Base-by-base conservation (phyloP, 2,329 filamentous ascomycete species). In the Aspergillus ochraceoroseus region DNA sequence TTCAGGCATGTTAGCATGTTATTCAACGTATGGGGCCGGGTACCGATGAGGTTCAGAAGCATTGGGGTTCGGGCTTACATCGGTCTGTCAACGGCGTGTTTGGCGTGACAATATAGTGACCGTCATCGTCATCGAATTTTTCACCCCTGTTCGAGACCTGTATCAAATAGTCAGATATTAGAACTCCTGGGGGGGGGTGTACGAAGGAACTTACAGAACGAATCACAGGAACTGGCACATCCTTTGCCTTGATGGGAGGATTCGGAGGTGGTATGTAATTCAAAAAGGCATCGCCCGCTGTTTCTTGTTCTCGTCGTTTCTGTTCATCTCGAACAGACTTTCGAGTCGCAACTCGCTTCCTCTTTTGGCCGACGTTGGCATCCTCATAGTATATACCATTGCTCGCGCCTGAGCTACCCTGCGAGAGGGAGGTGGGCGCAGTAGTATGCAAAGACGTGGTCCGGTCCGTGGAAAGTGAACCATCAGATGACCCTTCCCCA, bases 101-200 rank as follows among this genome's bases (percentile, higher is more conserved):
- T 19, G 89, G 85, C 1, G 85, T 81, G 14, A 98, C 89, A 53
- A 96, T 87, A 61, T 95, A 98, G 65, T 98, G 92, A 4, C 92
- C 92, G 56, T 98, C 92, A 31, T 95, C 88, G 52, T 98, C 92
- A 57, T 98, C 92, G 30, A 92, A 83, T 61, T 94, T 92, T 53
- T 82, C 74, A 51, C 80, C 65, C 43, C 73, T 71, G 49, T 66
- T 68, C 3, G 66, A 62, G 46, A 68, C 71, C 72, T 77, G 48
- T 23, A 38, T 20, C 11, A 19, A 30, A 15, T 7, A 14, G 38
- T 38, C 41, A 43, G 35, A 32, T 44, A 38, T 26, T 25, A 51
- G 39, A 19, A 29, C 12, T 32, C 44, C 33, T 5, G 33, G 36
- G 26, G 13, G 34, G 13, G 33, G 11, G 13, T 26, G 32, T 5